phyloP scores from a whole-genome alignment of 2,329 filamentous ascomycete species.

The Alternaria longipes region DNA sequence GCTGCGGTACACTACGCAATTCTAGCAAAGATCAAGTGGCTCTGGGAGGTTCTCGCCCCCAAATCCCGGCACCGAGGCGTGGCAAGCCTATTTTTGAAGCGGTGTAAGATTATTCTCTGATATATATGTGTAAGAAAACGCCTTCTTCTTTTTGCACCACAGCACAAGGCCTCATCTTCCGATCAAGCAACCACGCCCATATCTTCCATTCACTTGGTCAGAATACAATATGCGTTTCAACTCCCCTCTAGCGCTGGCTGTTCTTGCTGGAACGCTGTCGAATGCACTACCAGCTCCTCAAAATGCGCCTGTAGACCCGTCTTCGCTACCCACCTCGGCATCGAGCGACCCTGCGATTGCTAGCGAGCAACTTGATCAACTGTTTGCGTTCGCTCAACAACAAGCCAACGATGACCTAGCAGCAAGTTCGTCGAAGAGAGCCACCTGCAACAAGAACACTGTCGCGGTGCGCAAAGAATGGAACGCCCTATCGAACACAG shows the following conservation, averaged over 20 bases:
- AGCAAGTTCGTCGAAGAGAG: conserved; percentile 30
- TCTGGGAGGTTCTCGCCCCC: too few relatives aligned
- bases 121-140: conserved; percentile 1
- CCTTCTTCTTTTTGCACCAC: not conserved
- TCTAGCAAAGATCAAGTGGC: too few relatives aligned
- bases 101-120: not conserved
- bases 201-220: not conserved
- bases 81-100: too few relatives aligned
- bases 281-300: conserved; percentile 37
- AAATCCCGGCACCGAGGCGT: too few relatives aligned
- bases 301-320: conserved; percentile 33
- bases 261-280: conserved; percentile 36
- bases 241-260: conserved; percentile 30
- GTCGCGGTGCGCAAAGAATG: conserved; percentile 42
- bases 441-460: conserved; percentile 35
- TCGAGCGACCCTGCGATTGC: conserved; percentile 14
- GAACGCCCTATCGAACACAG: conserved; percentile 33
- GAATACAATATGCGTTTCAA: conserved; percentile 38
- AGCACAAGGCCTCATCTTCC: not conserved
- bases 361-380: conserved; percentile 33
- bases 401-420: conserved; percentile 28
- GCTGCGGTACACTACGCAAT: not conserved
- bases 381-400: conserved; percentile 33
- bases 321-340: not conserved
- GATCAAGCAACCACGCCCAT: not conserved